Conservation (phyloP, 129 eudicot species). For the Rutidosis leptorrhynchoides region DNA sequence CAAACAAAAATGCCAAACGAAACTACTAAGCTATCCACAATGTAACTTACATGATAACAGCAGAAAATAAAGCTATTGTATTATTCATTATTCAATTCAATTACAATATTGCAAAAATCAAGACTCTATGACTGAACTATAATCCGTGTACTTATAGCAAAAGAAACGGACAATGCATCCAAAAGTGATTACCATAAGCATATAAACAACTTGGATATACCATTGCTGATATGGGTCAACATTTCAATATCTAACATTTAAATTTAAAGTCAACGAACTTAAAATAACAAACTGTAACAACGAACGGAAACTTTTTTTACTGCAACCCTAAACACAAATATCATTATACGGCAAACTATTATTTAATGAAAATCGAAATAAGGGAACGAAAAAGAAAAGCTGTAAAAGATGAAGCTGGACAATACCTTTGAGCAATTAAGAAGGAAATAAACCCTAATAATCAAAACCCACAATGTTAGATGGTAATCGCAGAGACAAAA, state of each 20-base stretch:
- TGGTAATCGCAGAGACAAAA: too few relatives aligned
- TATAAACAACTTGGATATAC: conserved; percentile 19
- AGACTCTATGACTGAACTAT: not conserved
- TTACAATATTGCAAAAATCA: not conserved
- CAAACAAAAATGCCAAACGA: conserved; percentile 26
- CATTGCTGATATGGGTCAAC: conserved; percentile 19
- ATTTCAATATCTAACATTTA: conserved; percentile 7
- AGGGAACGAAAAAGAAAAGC: too few relatives aligned
- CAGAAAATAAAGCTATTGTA: not conserved
- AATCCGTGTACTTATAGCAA: not conserved
- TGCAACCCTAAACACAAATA: too few relatives aligned
- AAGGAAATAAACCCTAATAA: too few relatives aligned
- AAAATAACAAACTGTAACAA: too few relatives aligned
- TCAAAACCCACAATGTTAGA: too few relatives aligned
- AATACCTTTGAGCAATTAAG: too few relatives aligned
- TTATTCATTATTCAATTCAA: not conserved
- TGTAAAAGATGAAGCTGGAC: too few relatives aligned
- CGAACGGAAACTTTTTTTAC: too few relatives aligned
- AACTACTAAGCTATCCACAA: conserved; percentile 10
- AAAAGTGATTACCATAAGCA: conserved; percentile 21
- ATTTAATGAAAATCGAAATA: too few relatives aligned
- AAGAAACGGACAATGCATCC: conserved; percentile 9
- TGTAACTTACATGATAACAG: not conserved
- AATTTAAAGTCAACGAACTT: too few relatives aligned
- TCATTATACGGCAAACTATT: too few relatives aligned